Evolutionary conservation across 441 rosid species (phyloP).

Genomic region (Aquilaria agallochum): DNA sequence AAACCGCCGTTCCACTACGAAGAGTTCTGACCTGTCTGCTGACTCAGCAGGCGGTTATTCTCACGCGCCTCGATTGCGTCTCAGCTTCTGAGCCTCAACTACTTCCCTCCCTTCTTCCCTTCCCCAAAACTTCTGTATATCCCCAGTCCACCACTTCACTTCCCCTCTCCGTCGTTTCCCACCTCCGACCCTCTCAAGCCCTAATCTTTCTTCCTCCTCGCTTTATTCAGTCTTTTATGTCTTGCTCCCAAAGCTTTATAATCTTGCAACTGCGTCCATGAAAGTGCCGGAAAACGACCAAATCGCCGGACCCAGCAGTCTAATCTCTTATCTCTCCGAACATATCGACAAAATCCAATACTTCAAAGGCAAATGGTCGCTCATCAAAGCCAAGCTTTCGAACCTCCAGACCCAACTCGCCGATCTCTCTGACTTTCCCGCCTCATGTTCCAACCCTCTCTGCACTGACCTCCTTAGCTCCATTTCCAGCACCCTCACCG

Average conservation of each 20-base stretch:
- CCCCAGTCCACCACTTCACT: not conserved
- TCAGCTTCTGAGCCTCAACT: not conserved
- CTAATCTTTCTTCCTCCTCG: too few relatives aligned
- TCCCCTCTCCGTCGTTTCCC: conserved; percentile 2
- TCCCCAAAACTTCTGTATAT: not conserved
- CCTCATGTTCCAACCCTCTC: conserved; percentile 41
- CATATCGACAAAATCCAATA: conserved; percentile 36
- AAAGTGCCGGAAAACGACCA: conserved; percentile 44
- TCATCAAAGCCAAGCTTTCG: conserved; percentile 56
- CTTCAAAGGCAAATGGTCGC: conserved; percentile 77
- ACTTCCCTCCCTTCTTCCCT: not conserved
- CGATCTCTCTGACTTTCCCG: conserved; percentile 50
- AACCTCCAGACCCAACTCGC: conserved; percentile 60
- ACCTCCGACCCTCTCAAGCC: not conserved
- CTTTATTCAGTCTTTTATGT: too few relatives aligned
- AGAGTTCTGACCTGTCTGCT: too few relatives aligned
- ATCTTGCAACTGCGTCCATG: conserved; percentile 35
- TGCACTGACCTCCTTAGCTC: conserved; percentile 54
- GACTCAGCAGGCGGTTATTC: not conserved
- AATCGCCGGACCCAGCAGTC: conserved; percentile 23
- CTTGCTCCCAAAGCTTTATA: too few relatives aligned
- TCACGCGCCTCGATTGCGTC: not conserved
- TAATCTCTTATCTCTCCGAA: conserved; percentile 33
- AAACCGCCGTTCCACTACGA: too few relatives aligned
- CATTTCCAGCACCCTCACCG: conserved; percentile 40